Percentiles rank a stretch among this genome's conserved stretches.
Evolutionary conservation across 352 stramenopile species (phyloP).

Genomic region (Globisporangium mamillatum): DNA sequence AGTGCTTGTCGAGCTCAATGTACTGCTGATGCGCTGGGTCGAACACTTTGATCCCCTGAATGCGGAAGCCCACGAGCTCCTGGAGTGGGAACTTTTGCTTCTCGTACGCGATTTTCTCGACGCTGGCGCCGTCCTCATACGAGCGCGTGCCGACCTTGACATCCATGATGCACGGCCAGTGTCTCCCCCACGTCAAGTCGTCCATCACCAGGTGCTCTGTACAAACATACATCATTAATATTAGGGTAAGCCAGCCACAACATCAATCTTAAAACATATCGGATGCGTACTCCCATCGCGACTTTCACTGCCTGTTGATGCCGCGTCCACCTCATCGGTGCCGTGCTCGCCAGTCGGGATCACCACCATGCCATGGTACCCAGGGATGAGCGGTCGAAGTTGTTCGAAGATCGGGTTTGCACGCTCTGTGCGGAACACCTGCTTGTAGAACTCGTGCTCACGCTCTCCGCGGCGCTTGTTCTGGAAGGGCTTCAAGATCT

Average conservation of each 20-base stretch:
- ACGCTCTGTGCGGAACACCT: conserved; percentile 36
- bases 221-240: background rate
- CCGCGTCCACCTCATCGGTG: background rate
- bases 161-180: conserved; percentile 93
- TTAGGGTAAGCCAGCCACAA: background rate
- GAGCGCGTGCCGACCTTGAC: conserved; percentile 95
- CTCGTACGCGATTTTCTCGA: conserved; percentile 90
- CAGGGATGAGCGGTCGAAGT: conserved; percentile 49
- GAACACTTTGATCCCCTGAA: conserved; percentile 93
- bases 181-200: conserved; percentile 83
- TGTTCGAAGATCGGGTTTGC: conserved; percentile 22
- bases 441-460: conserved; percentile 78
- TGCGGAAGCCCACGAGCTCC: conserved; percentile 88
- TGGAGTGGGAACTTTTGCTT: conserved; percentile 92
- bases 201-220: conserved; percentile 88
- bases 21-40: conserved; percentile 52
- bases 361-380: conserved; percentile 56
- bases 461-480: conserved; percentile 69
- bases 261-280: background rate
- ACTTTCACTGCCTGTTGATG: conserved; percentile 7
- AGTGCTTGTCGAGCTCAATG: conserved; percentile 86
- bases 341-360: conserved; percentile 21
- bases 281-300: conserved; percentile 8
- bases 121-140: conserved; percentile 88
- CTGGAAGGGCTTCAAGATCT: conserved; percentile 87